Conservation (phyloP, 2,329 filamentous ascomycete genomes). For the Laburnicola sp. region DNA sequence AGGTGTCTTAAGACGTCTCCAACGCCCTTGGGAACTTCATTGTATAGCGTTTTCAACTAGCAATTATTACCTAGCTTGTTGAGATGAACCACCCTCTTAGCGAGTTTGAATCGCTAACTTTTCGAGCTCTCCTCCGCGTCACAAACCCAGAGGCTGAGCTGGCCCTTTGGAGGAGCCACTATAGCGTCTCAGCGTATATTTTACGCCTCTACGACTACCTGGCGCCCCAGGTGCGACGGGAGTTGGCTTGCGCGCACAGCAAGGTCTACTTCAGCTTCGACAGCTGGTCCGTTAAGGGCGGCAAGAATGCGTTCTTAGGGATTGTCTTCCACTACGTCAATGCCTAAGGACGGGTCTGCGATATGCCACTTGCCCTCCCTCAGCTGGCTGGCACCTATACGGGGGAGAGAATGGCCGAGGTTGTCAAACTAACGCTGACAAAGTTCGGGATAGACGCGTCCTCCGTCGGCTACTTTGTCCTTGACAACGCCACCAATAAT, state of each 20-base stretch:
- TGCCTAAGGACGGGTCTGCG: too few relatives aligned
- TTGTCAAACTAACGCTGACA: too few relatives aligned
- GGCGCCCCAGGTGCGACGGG: neutral
- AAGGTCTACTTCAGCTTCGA: constrained; percentile 1
- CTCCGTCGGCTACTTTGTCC: too few relatives aligned
- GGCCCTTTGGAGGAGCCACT: constrained; percentile 5
- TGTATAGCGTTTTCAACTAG: constrained; percentile 7
- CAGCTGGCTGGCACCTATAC: too few relatives aligned
- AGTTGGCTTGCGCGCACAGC: neutral
- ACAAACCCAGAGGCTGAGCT: constrained; percentile 5
- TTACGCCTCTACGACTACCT: constrained; percentile 1
- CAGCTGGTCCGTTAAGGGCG: too few relatives aligned
- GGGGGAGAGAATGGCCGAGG: too few relatives aligned
- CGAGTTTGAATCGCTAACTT: constrained; percentile 7
- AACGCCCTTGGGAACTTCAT: constrained; percentile 9
- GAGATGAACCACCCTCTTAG: constrained; percentile 11
- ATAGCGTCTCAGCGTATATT: neutral
- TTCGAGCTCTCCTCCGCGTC: neutral
- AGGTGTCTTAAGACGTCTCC: neutral
- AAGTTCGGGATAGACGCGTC: too few relatives aligned
- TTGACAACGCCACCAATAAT: too few relatives aligned
- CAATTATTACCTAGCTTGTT: constrained; percentile 8
- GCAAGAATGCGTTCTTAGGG: too few relatives aligned
- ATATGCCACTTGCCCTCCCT: too few relatives aligned
- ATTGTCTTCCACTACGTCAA: too few relatives aligned